Base-by-base conservation (phyloP, 2,329 filamentous ascomycete species). In the Ophiostoma perfectum region DNA sequence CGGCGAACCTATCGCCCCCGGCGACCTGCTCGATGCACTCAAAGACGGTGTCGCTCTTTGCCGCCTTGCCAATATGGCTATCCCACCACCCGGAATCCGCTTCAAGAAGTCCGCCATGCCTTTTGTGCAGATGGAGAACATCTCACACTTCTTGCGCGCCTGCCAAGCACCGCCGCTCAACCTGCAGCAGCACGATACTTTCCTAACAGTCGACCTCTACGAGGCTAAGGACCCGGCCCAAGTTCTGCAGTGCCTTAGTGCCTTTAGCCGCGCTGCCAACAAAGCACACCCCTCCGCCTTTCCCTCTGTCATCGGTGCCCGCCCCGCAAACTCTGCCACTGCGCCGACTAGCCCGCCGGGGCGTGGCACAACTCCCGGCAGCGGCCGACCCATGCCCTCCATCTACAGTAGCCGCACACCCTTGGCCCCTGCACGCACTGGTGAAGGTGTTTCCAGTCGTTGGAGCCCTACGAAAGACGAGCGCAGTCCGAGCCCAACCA, bases 91-190 rank as follows among this genome's bases (percentile, higher is more conserved):
- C 0, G 90, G 90, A 44, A 86, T 97, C 79, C 92, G 90, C 78
- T 98, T 90, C 85, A 98, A 98, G 80, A 84, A 90, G 76, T 97
- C 93, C 0, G 81, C 88, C 55, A 98, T 98, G 94, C 95, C 95
- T 0, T 99, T 99, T 77, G 94, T 98, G 55, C 95, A 99, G 79
- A 98, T 98, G 93, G 95, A 99, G 78, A 99, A 99, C 77, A 97
- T 99, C 76, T 96, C 93, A 4, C 92, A 96, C 76, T 99, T 97
- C 80, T 87, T 99, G 67, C 88, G 87, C 75, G 93, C 92, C 70
- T 96, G 93, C 81, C 91, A 97, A 78, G 82, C 86, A 66, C 87
- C 91, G 39, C 95, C 95, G 0, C 82, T 99, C 66, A 93, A 89
- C 78, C 87, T 99, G 70, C 93, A 92, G 69, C 89, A 93, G 63